Evolutionary conservation across 306 rosid genomes (phyloP).

Genomic region (Leucaena leucocephala): DNA sequence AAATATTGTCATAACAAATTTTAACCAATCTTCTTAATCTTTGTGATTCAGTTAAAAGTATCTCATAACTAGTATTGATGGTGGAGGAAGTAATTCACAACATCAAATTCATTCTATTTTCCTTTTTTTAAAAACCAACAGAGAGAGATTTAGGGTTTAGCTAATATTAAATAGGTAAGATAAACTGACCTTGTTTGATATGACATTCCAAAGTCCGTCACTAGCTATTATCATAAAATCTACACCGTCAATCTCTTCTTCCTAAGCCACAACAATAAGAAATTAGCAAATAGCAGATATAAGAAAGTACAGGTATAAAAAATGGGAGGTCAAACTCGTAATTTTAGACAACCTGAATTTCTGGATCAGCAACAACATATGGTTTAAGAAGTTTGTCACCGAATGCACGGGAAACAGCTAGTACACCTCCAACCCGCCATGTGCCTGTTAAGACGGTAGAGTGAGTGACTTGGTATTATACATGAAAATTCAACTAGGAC

Average conservation of each 20-base stretch:
- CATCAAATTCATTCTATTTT: not conserved
- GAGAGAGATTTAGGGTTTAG: not conserved
- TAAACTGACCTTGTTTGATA: slow-evolving; percentile 73
- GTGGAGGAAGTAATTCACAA: not conserved
- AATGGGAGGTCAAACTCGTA: slow-evolving; percentile 27
- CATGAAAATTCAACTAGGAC: not conserved
- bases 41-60: not conserved
- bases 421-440: slow-evolving; percentile 95
- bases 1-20: too few relatives aligned
- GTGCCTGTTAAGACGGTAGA: slow-evolving; percentile 61
- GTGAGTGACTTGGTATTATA: slow-evolving; percentile 16
- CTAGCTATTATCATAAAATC: slow-evolving; percentile 86
- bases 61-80: not conserved
- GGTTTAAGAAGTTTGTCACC: slow-evolving; percentile 87
- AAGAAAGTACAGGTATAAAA: slow-evolving; percentile 18
- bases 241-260: slow-evolving; percentile 77
- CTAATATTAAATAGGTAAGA: slow-evolving; percentile 11
- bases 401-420: slow-evolving; percentile 93
- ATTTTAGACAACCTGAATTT: slow-evolving; percentile 65
- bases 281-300: slow-evolving; percentile 29
- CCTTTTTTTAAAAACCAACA: not conserved
- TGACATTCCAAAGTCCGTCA: slow-evolving; percentile 93
- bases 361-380: slow-evolving; percentile 90
- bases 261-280: slow-evolving; percentile 47
- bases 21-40: not conserved